Evolutionary conservation across 1,284 basidiomycete species (phyloP), one percentile per base, ranked within the genome.

Genomic region (Leccinum pachyderme): DNA sequence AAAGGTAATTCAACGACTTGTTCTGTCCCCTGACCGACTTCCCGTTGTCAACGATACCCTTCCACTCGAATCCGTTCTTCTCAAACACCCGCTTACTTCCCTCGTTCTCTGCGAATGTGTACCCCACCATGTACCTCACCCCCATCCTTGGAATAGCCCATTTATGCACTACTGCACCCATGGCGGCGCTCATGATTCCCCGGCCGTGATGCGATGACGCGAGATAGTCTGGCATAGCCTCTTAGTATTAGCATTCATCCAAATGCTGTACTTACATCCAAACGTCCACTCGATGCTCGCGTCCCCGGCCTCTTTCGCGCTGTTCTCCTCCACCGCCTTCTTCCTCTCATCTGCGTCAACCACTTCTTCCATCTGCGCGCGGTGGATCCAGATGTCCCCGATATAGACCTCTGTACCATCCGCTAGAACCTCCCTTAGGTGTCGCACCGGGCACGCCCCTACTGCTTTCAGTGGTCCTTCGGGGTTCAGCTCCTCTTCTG

Each of bases 151-250:
- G 81, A 18, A 83, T 72, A 25, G 73, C 80, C 84, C 86, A 88
- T 15, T 75, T 64, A 22, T 73, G 63, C 32, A 88, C 57, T 29
- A 89, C 53, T 4, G 76, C 77, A 11, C 68, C 65, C 29, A 88
- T 61, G 0, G 77, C 84, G 22, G 80, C 81, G 32, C 78, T 78
- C 86, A 89, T 88, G 59, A 88, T 87, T 0, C 86, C 86, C 59
- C 73, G 74, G 24, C 83, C 76, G 56, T 87, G 86, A 63, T 86
- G 78, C 39, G 77, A 79, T 13, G 81, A 73, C 9, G 75, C 77
- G 44, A 69, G 68, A 57, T 69, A 72, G 48, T 69, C 67, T 72
- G 51, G 22, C 47, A 1, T 39, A 18, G 5, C 39, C 50, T 18
- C 25, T 64, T 25, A 51, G 56, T 41, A 27, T 37, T 11, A 18